phyloP scores from a whole-genome alignment of 306 rosid species.

The Astragalus glycyphyllos region DNA sequence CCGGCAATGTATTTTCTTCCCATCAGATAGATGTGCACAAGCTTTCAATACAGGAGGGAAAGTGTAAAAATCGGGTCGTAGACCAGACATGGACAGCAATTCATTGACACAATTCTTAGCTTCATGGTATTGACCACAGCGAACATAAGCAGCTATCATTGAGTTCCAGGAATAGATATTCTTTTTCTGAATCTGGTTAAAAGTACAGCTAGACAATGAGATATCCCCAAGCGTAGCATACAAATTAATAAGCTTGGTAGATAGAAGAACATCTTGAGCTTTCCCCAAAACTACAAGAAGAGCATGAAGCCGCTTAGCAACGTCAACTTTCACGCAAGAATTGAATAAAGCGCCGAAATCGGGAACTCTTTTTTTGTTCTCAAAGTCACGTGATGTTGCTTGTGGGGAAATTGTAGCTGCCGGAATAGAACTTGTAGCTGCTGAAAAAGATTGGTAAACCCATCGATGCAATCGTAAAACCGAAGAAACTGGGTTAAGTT shows the following conservation, averaged over 20 bases:
- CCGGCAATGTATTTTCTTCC: conserved; percentile 51
- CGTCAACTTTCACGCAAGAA: conserved; percentile 36
- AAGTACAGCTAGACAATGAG: conserved; percentile 26
- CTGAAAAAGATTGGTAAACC: conserved; percentile 4
- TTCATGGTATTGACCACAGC: conserved; percentile 33
- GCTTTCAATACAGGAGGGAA: conserved; percentile 54
- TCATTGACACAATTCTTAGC: conserved; percentile 41
- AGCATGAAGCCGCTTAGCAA: conserved; percentile 47
- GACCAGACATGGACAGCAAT: conserved; percentile 33
- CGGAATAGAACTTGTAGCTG: neutral
- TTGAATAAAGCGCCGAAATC: conserved; percentile 36
- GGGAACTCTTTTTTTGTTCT: conserved; percentile 22
- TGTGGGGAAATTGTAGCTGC: conserved; percentile 23
- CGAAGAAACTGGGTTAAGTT: neutral
- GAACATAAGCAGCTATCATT: conserved; percentile 49
- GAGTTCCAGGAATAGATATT: conserved; percentile 56
- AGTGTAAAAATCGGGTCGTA: conserved; percentile 53
- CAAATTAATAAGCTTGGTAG: conserved; percentile 49
- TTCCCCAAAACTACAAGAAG: conserved; percentile 48
- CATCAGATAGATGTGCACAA: conserved; percentile 40
- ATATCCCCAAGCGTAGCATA: conserved; percentile 41
- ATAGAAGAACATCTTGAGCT: conserved; percentile 44
- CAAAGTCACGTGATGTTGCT: conserved; percentile 9
- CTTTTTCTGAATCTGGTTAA: conserved; percentile 46
- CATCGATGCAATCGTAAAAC: conserved; percentile 10